phyloP scores from a whole-genome alignment of 805 yeast species.

The Myxozyma vanderwaltii region DNA sequence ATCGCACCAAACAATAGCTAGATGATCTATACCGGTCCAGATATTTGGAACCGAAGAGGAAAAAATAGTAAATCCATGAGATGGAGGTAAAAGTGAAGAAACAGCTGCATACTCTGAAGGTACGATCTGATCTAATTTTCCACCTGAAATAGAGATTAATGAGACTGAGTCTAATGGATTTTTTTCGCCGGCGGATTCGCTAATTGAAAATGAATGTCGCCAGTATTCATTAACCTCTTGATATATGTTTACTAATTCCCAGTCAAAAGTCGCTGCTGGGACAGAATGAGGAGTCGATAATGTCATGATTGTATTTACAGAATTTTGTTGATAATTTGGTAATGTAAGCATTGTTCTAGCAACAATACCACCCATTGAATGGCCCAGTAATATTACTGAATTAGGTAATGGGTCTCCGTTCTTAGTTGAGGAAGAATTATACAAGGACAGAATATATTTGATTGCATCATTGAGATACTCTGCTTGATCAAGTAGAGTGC shows the following conservation, averaged over 20 bases:
- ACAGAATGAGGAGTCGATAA: constrained; percentile 90
- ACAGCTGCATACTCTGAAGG: constrained; percentile 89
- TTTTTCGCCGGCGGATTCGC: constrained; percentile 44
- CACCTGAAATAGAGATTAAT: constrained; percentile 86
- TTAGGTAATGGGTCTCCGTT: constrained; percentile 46
- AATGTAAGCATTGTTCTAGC: constrained; percentile 81
- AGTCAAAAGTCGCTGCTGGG: constrained; percentile 91
- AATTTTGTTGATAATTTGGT: constrained; percentile 68
- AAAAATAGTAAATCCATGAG: constrained; percentile 79
- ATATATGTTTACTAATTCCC: constrained; percentile 76
- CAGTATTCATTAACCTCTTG: constrained; percentile 76
- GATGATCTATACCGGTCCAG: constrained; percentile 93
- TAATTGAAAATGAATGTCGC: constrained; percentile 58
- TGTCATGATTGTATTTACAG: constrained; percentile 82
- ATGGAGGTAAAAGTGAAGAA: constrained; percentile 66
- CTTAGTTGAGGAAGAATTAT: constrained; percentile 39
- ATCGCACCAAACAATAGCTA: constrained; percentile 96
- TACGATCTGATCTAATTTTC: constrained; percentile 69
- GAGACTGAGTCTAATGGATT: constrained; percentile 60
- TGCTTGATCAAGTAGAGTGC: constrained; percentile 90
- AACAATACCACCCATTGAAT: constrained; percentile 98
- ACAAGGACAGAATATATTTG: constrained; percentile 68
- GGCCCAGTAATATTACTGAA: constrained; percentile 81
- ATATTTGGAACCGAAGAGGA: constrained; percentile 86
- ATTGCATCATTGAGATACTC: constrained; percentile 90